phyloP scores from a whole-genome alignment of 1,284 basidiomycete genomes.

The Leccinum angustisporum region DNA sequence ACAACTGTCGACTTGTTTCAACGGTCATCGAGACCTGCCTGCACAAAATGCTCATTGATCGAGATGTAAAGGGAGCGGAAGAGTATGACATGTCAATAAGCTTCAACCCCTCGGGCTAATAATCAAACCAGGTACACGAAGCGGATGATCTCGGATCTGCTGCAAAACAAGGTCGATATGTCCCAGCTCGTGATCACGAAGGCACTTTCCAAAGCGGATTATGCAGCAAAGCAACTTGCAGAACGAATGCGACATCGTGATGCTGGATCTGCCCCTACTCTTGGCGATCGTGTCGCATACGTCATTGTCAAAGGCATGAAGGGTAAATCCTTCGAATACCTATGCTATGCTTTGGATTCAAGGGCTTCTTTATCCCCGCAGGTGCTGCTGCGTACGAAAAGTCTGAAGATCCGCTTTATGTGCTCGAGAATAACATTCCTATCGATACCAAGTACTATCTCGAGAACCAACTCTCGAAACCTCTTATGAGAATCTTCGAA shows the following conservation, averaged over 20 bases:
- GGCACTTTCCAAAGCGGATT: slow-evolving; percentile 87
- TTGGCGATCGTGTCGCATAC: slow-evolving; percentile 96
- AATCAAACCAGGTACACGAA: slow-evolving; percentile 77
- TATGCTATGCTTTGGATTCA: background rate
- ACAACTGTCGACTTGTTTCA: slow-evolving; percentile 93
- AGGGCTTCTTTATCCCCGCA: slow-evolving; percentile 27
- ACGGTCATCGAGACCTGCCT: slow-evolving; percentile 96
- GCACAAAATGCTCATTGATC: slow-evolving; percentile 94
- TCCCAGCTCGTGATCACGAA: slow-evolving; percentile 98
- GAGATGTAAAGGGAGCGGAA: slow-evolving; percentile 90
- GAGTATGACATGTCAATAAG: slow-evolving; percentile 52
- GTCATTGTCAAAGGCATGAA: slow-evolving; percentile 96
- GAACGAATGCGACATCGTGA: slow-evolving; percentile 94
- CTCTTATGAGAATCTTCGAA: slow-evolving; percentile 94
- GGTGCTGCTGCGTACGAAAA: slow-evolving; percentile 98
- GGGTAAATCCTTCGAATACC: slow-evolving; percentile 44
- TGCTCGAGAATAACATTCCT: slow-evolving; percentile 93
- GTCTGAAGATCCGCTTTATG: slow-evolving; percentile 94
- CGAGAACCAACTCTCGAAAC: slow-evolving; percentile 95
- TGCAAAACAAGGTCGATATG: slow-evolving; percentile 97
- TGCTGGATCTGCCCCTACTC: slow-evolving; percentile 88
- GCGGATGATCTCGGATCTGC: slow-evolving; percentile 85
- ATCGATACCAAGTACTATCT: slow-evolving; percentile 97
- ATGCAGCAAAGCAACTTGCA: slow-evolving; percentile 87
- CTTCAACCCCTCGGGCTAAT: slow-evolving; percentile 11